These are phyloP conservation scores for Rheum nobile DNA, from an alignment of 148 eudicot species.

Conservation along the genomic window DNA sequence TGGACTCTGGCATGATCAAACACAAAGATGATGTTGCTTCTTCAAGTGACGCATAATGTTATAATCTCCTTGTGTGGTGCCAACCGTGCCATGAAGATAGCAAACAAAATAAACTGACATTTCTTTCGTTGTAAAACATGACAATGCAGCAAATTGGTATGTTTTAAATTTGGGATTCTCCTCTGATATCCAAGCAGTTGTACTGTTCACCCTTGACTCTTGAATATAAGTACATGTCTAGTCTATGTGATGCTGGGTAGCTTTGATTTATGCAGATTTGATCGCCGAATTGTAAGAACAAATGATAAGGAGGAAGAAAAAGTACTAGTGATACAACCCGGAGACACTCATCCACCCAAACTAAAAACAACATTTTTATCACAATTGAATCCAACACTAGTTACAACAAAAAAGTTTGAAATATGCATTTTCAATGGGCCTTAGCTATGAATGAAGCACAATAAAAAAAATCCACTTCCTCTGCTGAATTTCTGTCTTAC, in stretches of 20 bases:
- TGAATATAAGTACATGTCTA: not conserved
- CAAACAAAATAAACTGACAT: not conserved
- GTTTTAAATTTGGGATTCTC: not conserved
- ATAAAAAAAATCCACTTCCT: no score
- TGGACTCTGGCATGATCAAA: slow-evolving; percentile 94
- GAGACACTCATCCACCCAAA: not conserved
- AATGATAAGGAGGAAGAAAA: not conserved
- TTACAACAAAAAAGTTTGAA: no score
- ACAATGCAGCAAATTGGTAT: not conserved
- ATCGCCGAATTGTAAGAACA: not conserved
- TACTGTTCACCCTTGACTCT: not conserved
- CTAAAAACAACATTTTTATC: not conserved
- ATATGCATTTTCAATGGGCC: no score
- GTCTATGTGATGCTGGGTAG: not conserved
- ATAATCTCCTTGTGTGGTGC: not conserved
- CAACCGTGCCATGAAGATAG: not conserved
- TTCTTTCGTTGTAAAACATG: not conserved
- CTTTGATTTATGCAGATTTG: not conserved
- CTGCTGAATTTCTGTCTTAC: no score
- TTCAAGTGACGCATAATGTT: slow-evolving; percentile 42
- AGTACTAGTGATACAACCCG: not conserved
- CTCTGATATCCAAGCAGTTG: not conserved
- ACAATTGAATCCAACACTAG: no score
- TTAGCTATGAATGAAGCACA: no score
- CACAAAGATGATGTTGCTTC: slow-evolving; percentile 87